Base-by-base conservation (phyloP, 2,329 filamentous ascomycete genomes). In the Metarhizium robertsii region DNA sequence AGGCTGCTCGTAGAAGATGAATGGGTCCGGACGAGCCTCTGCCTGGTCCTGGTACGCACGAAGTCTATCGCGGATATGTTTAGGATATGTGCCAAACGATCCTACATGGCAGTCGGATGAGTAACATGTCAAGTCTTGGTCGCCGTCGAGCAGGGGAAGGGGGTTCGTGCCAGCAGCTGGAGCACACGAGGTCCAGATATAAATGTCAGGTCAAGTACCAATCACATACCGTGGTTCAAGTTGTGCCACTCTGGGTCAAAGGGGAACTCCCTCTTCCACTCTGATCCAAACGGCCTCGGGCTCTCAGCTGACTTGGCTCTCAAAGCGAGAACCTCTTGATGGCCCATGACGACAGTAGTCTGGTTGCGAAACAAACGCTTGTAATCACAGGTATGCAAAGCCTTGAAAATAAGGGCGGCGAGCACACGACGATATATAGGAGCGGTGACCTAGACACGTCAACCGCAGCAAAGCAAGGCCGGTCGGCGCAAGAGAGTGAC, bases 81-180 rank as follows among this genome's bases (percentile, higher is more conserved):
- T 74, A 3, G 92, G 91, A 62, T 86, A 84, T 2, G 86, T 85
- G 38, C 92, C 92, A 66, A 89, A 96, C 1, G 90, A 95, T 51
- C 90, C 87, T 84, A 16, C 8, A 32, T 14, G 25, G 16, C 47
- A 14, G 47, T 16, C 38, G 10, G 10, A 16, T 40, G 10, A 40
- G 38, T 11, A 16, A 16, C 8, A 40, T 11, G 13, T 14, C 11
- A 14, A 40, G 25, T 25, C 25, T 25, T 25, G 25, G 25, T 25
- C 25, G 25, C 25, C 4, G 25, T 25, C 25, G 25, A 25, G 25
- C 25, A 25, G 25, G 25, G 25, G 25, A 25, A 25, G 25, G 25
- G 25, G 25, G 25, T 25, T 25, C 25, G 25, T 25, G 25, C 25
- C 25, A 25, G 25, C 1, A 25, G 25, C 25, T 25, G 25, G 25